phyloP scores from a whole-genome alignment of 2,329 filamentous ascomycete species.

The Microcera coccophila region DNA sequence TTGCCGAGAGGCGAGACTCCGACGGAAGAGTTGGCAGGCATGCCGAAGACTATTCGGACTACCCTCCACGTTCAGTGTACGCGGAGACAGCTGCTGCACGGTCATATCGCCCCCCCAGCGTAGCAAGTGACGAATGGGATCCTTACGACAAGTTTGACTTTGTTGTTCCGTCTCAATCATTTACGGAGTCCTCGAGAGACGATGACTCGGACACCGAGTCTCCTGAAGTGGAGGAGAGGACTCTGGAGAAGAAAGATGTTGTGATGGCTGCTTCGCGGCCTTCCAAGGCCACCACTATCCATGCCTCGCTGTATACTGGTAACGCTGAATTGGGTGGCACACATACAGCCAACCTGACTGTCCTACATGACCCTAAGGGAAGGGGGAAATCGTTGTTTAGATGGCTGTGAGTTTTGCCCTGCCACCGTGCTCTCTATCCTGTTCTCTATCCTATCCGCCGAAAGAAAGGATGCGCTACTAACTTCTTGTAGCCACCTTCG shows the following conservation, averaged over 20 bases:
- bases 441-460: too few relatives aligned
- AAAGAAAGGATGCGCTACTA: constrained; percentile 12
- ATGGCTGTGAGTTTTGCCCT: constrained; percentile 40
- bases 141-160: constrained; percentile 30
- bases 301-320: constrained; percentile 37
- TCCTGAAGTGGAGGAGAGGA: constrained; percentile 23
- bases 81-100: not conserved
- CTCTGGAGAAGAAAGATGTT: constrained; percentile 12
- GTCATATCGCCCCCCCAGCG: not conserved
- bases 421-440: too few relatives aligned
- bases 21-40: too few relatives aligned
- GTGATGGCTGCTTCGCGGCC: constrained; percentile 1
- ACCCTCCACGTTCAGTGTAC: not conserved
- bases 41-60: not conserved
- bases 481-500: constrained; percentile 32
- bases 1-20: too few relatives aligned
- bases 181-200: constrained; percentile 21
- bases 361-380: constrained; percentile 32
- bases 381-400: constrained; percentile 36
- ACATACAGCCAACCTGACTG: constrained; percentile 34
- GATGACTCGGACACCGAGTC: constrained; percentile 30
- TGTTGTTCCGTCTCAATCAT: constrained; percentile 15
- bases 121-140: constrained; percentile 21
- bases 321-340: constrained; percentile 34
- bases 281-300: constrained; percentile 26